Evolutionary conservation across 495 filamentous ascomycete species (phyloP).

Genomic region (Friedmanniomyces endolithicus): DNA sequence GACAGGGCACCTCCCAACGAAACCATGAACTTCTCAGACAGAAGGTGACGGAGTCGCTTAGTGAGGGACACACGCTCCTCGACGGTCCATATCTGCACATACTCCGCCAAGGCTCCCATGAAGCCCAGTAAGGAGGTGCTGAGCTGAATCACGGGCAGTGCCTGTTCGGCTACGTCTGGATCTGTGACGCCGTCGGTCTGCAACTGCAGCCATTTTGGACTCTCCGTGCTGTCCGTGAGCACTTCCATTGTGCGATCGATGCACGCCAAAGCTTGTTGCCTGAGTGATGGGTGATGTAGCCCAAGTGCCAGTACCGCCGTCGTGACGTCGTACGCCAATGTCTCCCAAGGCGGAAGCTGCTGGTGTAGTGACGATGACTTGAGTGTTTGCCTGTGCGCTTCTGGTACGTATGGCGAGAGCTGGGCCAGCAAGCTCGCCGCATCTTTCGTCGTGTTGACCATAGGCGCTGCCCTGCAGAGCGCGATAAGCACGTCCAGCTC

Average conservation of each 20-base stretch:
- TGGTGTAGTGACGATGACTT: slow-evolving; percentile 69
- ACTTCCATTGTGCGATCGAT: slow-evolving; percentile 50
- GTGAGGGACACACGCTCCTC: slow-evolving; percentile 59
- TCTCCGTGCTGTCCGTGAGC: slow-evolving; percentile 33
- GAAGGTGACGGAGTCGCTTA: slow-evolving; percentile 50
- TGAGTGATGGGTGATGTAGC: slow-evolving; percentile 51
- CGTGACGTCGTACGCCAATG: slow-evolving; percentile 64
- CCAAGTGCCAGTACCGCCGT: slow-evolving; percentile 69
- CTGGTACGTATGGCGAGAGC: slow-evolving; percentile 67
- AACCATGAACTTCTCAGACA: slow-evolving; percentile 72
- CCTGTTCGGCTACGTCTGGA: slow-evolving; percentile 45
- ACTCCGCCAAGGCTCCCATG: slow-evolving; percentile 60
- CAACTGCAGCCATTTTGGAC: slow-evolving; percentile 21
- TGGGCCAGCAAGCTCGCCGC: slow-evolving; percentile 62
- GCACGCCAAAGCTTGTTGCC: slow-evolving; percentile 45
- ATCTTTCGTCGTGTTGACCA: slow-evolving; percentile 50
- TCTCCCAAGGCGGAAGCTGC: slow-evolving; percentile 79
- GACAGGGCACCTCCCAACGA: slow-evolving; percentile 79
- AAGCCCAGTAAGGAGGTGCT: slow-evolving; percentile 79
- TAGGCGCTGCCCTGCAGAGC: slow-evolving; percentile 72
- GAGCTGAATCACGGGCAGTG: slow-evolving; percentile 52
- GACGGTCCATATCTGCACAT: slow-evolving; percentile 66
- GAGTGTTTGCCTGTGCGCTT: slow-evolving; percentile 67
- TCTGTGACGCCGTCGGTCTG: slow-evolving; percentile 33
- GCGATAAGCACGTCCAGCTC: slow-evolving; percentile 85